These are phyloP conservation scores for Capillidium heterosporum DNA, from an alignment of 371 early-diverging fungal species.

Conservation along the genomic window DNA sequence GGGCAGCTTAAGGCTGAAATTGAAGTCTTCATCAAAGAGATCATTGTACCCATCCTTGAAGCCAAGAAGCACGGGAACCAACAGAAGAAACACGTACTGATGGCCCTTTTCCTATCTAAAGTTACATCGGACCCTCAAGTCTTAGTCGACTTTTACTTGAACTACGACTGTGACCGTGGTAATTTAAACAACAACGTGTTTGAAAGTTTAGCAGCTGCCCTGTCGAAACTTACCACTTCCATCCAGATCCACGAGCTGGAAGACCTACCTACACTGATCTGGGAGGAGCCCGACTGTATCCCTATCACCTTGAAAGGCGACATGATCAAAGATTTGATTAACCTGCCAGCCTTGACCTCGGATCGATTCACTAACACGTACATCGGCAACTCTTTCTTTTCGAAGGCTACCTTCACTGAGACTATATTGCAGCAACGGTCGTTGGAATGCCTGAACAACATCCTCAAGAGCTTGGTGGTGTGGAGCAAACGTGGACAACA, in stretches of 20 bases:
- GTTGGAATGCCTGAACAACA: slow-evolving; percentile 17
- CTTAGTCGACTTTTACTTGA: slow-evolving; percentile 86
- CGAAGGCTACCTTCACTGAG: slow-evolving; percentile 15
- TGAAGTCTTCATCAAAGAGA: slow-evolving; percentile 54
- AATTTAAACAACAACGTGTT: slow-evolving; percentile 3
- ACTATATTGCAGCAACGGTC: slow-evolving; percentile 16
- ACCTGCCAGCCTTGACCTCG: neutral
- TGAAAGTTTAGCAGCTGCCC: neutral
- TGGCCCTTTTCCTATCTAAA: slow-evolving; percentile 22
- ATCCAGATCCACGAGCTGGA: slow-evolving; percentile 59
- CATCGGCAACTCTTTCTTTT: neutral
- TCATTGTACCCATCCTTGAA: slow-evolving; percentile 46
- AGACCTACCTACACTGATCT: slow-evolving; percentile 32
- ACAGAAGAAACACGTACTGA: slow-evolving; percentile 25
- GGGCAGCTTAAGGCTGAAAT: slow-evolving; percentile 50
- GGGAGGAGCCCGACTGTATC: slow-evolving; percentile 15
- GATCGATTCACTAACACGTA: neutral
- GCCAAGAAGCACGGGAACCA: slow-evolving; percentile 22
- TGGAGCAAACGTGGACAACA: slow-evolving; percentile 22
- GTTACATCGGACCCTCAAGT: slow-evolving; percentile 61
- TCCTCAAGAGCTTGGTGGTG: slow-evolving; percentile 31
- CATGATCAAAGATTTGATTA: slow-evolving; percentile 1
- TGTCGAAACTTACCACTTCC: slow-evolving; percentile 24
- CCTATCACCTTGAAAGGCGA: slow-evolving; percentile 12
- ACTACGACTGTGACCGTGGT: slow-evolving; percentile 73